These are phyloP conservation scores for Ceratobasidium papillatum DNA, from an alignment of 1,284 basidiomycete species.

Conservation along the genomic window DNA sequence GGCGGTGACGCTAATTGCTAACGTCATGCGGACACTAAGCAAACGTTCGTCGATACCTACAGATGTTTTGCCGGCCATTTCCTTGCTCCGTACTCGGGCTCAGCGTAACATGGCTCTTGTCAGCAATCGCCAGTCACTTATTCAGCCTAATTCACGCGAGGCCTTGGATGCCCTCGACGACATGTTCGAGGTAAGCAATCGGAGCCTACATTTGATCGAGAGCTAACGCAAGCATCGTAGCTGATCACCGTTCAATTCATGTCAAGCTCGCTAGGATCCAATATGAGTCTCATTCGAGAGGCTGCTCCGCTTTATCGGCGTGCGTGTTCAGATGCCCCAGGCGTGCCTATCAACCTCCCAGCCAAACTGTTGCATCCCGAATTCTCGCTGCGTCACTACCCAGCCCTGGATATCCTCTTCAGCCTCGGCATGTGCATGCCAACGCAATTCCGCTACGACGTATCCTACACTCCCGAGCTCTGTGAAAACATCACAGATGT, in stretches of 20 bases:
- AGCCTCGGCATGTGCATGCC: background rate
- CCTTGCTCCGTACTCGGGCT: background rate
- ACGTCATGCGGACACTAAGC: background rate
- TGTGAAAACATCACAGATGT: background rate
- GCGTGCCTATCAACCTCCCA: constrained; percentile 9
- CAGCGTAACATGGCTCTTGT: background rate
- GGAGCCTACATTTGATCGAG: no score
- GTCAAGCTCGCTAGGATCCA: background rate
- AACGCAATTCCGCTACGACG: constrained; percentile 22
- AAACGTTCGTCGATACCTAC: background rate
- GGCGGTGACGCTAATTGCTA: background rate
- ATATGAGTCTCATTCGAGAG: background rate
- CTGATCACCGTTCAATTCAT: constrained; percentile 8
- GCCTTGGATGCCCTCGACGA: background rate
- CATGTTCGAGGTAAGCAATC: background rate
- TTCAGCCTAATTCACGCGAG: background rate
- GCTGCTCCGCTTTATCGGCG: constrained; percentile 3
- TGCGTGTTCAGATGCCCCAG: background rate
- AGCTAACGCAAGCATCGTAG: background rate
- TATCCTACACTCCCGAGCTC: background rate
- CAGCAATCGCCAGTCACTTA: no score
- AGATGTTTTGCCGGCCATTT: background rate
- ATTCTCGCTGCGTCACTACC: constrained; percentile 9
- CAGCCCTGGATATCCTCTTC: constrained; percentile 12
- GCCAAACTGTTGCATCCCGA: constrained; percentile 18